Percentiles rank a stretch among this genome's conserved stretches.
Evolutionary conservation across 164 flowering plant species (phyloP).

Genomic region (Dillenia turbinata): DNA sequence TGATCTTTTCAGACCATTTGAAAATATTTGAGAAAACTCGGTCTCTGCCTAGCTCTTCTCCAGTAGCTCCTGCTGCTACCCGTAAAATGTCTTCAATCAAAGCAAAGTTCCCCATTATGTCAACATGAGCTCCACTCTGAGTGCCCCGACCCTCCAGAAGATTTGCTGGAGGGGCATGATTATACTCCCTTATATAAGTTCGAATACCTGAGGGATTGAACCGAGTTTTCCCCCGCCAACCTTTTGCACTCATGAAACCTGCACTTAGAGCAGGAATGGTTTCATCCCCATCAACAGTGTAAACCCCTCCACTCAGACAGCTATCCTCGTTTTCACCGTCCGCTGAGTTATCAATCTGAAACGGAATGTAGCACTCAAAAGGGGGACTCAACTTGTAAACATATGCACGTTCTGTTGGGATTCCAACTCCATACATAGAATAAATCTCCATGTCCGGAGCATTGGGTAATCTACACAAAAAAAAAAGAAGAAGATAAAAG

Average conservation of each 20-base stretch:
- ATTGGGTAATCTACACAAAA: conserved; percentile 70
- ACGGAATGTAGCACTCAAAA: conserved; percentile 83
- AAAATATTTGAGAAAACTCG: conserved; percentile 75
- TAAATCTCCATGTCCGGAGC: conserved; percentile 95
- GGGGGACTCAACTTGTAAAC: conserved; percentile 57
- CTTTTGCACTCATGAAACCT: conserved; percentile 95
- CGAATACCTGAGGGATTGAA: conserved; percentile 91
- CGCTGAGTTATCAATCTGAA: conserved; percentile 77
- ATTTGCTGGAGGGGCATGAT: conserved; percentile 86
- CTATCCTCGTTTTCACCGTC: conserved; percentile 32
- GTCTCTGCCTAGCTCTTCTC: conserved; percentile 88
- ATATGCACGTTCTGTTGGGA: conserved; percentile 92
- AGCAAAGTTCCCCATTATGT: conserved; percentile 95
- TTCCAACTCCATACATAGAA: conserved; percentile 94
- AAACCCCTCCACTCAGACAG: conserved; percentile 75
- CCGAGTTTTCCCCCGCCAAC: conserved; percentile 90
- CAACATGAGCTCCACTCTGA: conserved; percentile 97
- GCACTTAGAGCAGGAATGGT: conserved; percentile 94
- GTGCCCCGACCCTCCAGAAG: conserved; percentile 94
- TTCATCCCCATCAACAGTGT: conserved; percentile 80
- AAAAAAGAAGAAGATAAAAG: neutral
- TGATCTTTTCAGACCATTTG: conserved; percentile 82
- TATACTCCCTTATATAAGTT: conserved; percentile 73
- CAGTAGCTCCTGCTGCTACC: conserved; percentile 86
- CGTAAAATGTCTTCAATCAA: conserved; percentile 85